A percentile compares a stretch with the other conserved stretches of the same genome.
Evolutionary conservation across 352 stramenopile species (phyloP).

Genomic region (Phytophthora europaea): DNA sequence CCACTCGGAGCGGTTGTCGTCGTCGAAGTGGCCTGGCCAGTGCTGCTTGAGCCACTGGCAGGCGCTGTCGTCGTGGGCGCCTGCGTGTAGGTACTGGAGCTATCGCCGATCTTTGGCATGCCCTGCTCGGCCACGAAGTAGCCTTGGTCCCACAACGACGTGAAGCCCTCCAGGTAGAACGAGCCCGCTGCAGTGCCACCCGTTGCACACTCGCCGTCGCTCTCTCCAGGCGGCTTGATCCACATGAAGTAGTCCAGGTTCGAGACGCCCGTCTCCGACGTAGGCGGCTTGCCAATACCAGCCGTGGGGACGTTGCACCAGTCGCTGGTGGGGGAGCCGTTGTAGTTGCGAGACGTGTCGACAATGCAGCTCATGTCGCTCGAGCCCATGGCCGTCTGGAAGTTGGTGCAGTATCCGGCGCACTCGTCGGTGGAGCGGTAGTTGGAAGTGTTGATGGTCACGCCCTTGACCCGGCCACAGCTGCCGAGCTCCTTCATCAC

Average conservation of each 20-base stretch:
- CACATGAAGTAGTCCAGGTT: constrained; percentile 78
- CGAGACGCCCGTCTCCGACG: constrained; percentile 46
- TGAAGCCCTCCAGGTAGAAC: constrained; percentile 65
- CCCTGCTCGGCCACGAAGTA: constrained; percentile 57
- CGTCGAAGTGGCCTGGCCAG: constrained; percentile 10
- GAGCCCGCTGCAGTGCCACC: constrained; percentile 49
- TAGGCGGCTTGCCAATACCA: constrained; percentile 60
- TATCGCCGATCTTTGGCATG: constrained; percentile 27
- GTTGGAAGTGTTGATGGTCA: constrained; percentile 80
- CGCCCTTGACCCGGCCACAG: constrained; percentile 55
- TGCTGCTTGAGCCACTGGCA: constrained; percentile 7
- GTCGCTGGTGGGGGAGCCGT: constrained; percentile 42
- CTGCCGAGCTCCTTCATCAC: constrained; percentile 50
- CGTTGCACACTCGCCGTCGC: constrained; percentile 59
- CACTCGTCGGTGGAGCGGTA: constrained; percentile 64
- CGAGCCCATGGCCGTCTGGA: constrained; percentile 52
- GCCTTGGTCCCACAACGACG: constrained; percentile 68
- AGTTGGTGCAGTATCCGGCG: constrained; percentile 52
- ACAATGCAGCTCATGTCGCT: constrained; percentile 59
- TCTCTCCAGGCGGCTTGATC: constrained; percentile 70
- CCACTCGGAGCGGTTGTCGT: constrained; percentile 8
- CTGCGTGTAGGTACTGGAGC: constrained; percentile 5
- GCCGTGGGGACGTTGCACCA: constrained; percentile 73
- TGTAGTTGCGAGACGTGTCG: constrained; percentile 73
- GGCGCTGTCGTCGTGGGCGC: constrained; percentile 2